Conservation (phyloP, 164 flowering plant species). For the Dillenia suffruticosa region DNA sequence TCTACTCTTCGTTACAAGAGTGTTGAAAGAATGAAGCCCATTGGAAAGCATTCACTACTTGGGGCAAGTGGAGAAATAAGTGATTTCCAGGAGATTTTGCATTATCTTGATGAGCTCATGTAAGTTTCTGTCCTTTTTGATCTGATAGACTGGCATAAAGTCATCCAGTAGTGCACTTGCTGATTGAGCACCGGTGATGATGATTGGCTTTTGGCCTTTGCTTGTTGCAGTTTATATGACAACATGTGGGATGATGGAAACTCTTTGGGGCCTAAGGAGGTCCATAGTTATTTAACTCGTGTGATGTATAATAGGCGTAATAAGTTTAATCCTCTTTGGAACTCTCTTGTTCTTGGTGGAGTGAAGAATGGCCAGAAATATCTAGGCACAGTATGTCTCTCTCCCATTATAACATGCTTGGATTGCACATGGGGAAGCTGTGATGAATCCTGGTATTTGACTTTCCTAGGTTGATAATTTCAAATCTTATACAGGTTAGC, state of each 20-base stretch:
- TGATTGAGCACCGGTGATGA: background rate
- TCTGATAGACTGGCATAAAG: background rate
- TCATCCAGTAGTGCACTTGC: no score
- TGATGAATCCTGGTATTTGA: no score
- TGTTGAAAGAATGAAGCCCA: constrained; percentile 78
- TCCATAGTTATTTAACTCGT: constrained; percentile 76
- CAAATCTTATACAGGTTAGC: constrained; percentile 48
- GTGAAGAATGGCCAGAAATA: constrained; percentile 90
- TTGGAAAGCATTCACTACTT: constrained; percentile 89
- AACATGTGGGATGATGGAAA: constrained; percentile 99
- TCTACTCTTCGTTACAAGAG: constrained; percentile 89
- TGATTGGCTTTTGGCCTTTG: constrained; percentile 5
- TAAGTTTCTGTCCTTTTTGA: constrained; percentile 25
- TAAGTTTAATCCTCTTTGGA: constrained; percentile 88
- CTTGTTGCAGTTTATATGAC: constrained; percentile 61
- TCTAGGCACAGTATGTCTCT: constrained; percentile 75
- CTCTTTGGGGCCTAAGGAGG: constrained; percentile 92
- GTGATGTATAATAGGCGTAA: constrained; percentile 78
- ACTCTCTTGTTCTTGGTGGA: constrained; percentile 93
- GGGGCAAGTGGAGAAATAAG: constrained; percentile 99
- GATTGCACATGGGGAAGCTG: no score
- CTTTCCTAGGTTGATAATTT: background rate
- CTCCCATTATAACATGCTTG: no score
- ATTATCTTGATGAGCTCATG: constrained; percentile 89
- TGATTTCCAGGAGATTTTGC: constrained; percentile 91